phyloP scores from a whole-genome alignment of 1,284 basidiomycete species.

The Hortiboletus rubellus region DNA sequence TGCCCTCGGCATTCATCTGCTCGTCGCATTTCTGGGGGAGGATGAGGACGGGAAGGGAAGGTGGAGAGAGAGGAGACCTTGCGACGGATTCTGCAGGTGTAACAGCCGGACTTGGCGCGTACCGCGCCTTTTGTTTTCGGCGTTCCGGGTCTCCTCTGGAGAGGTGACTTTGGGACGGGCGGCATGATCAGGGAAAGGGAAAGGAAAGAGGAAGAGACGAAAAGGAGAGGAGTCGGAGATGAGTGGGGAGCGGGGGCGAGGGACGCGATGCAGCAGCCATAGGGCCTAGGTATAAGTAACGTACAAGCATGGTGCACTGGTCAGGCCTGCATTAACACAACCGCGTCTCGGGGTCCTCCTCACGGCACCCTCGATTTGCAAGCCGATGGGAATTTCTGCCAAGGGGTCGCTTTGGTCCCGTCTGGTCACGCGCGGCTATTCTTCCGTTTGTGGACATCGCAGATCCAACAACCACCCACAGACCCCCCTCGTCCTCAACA shows the following conservation, averaged over 20 bases:
- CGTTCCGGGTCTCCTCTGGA: conserved; percentile 47
- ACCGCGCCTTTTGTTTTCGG: conserved; percentile 75
- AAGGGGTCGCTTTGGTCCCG: conserved; percentile 24
- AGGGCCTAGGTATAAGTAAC: conserved; percentile 38
- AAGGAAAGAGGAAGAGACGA: background rate
- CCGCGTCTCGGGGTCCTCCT: conserved; percentile 25
- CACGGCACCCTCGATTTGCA: conserved; percentile 24
- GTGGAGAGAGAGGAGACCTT: conserved; percentile 51
- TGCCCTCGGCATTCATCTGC: conserved; percentile 55
- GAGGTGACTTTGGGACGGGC: conserved; percentile 39
- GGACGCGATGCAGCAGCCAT: conserved; percentile 27
- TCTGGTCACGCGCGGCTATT: conserved; percentile 14
- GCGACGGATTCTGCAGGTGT: conserved; percentile 79
- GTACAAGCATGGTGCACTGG: conserved; percentile 14
- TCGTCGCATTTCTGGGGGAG: conserved; percentile 77
- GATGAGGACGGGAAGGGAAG: conserved; percentile 4
- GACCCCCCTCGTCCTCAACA: background rate
- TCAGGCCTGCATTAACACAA: conserved; percentile 12
- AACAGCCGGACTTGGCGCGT: conserved; percentile 81
- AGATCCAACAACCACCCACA: conserved; percentile 14
- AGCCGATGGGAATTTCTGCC: conserved; percentile 16
- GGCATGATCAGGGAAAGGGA: conserved; percentile 31
- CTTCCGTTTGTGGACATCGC: conserved; percentile 7
- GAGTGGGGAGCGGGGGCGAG: conserved; percentile 13
- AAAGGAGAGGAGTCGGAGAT: conserved; percentile 5